Percentiles rank a stretch among this genome's conserved stretches.
Evolutionary conservation across 148 eudicot species (phyloP).

Genomic region (Rhododendron mucronatum): DNA sequence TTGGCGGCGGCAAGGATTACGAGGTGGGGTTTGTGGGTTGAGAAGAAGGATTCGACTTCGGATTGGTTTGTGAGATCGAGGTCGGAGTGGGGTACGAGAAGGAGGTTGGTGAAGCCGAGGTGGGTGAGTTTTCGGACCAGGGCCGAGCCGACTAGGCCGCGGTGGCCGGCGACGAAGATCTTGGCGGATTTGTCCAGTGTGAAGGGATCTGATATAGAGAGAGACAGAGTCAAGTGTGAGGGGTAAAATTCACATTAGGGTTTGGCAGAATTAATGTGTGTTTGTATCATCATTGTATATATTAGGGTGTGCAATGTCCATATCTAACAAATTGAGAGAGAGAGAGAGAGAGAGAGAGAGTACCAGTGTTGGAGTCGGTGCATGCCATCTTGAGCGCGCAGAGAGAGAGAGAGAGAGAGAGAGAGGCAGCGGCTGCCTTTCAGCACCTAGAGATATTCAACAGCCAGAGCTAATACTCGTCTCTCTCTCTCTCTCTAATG

Average conservation of each 20-base stretch:
- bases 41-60: conserved; percentile 67
- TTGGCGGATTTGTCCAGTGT: conserved; percentile 58
- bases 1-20: conserved; percentile 98
- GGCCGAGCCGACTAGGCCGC: conserved; percentile 94
- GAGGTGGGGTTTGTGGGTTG: conserved; percentile 58
- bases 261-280: neutral
- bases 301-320: neutral
- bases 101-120: conserved; percentile 57
- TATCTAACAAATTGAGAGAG: neutral
- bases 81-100: conserved; percentile 71
- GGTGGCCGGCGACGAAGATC: conserved; percentile 92
- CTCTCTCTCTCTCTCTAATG: too few relatives aligned
- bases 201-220: neutral
- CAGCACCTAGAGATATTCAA: neutral
- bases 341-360: neutral
- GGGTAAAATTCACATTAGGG: neutral
- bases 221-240: neutral
- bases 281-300: too few relatives aligned
- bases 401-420: neutral
- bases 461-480: too few relatives aligned
- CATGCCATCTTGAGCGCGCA: neutral
- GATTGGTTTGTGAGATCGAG: conserved; percentile 86
- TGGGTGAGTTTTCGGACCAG: conserved; percentile 55
- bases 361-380: neutral
- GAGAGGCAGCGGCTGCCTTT: neutral